Base-by-base conservation (phyloP, 2,329 filamentous ascomycete species). In the Elsinoe arachidis region DNA sequence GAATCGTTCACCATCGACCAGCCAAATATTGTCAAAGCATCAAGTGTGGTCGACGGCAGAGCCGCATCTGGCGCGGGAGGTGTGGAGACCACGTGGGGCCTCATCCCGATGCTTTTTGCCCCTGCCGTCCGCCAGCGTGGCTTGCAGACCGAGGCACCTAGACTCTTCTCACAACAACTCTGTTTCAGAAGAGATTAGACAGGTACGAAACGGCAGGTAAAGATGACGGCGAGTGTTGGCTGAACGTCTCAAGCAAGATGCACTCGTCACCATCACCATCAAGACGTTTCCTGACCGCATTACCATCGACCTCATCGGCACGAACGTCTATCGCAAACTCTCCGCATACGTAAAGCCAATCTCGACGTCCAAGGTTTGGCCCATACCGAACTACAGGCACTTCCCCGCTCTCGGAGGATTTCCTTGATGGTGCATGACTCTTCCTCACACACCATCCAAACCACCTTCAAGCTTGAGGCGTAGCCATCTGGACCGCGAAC, bases 391-490 rank as follows among this genome's bases (percentile, higher is more conserved):
- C 26, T 5, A 51, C 19, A 19, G 21, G 26, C 26, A 15, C 30
- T 51, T 30, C 46, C 46, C 46, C 46, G 46, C 46, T 46, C 41
- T 51, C 46, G 46, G 46, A 51, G 46, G 26, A 51, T 51, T 51
- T 47, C 12, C 43, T 35, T 39, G 23, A 35, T 51, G 46, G 23
- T 19, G 15, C 26, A 35, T 51, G 46, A 51, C 46, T 51, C 46
- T 30, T 30, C 4, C 26, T 30, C 26, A 34, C 11, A n/a, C 10
- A 10, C 21, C 30, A 33, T 21, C 44, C 30, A 26, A 7, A 35
- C 23, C 33, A n/a, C 5, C 10, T 33, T n/a, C 44, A 49, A 49
- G 44, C 41, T 44, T 21, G 23, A 44, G 41, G 15, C 19, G 41
- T 44, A 21, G 41, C 19, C 15, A 44, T 44, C 41, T 44, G 23